A percentile compares a stretch with the other conserved stretches of the same genome.
Evolutionary conservation across 202 grass and related monocot species (phyloP).

Genomic region (Zoysia matrella): DNA sequence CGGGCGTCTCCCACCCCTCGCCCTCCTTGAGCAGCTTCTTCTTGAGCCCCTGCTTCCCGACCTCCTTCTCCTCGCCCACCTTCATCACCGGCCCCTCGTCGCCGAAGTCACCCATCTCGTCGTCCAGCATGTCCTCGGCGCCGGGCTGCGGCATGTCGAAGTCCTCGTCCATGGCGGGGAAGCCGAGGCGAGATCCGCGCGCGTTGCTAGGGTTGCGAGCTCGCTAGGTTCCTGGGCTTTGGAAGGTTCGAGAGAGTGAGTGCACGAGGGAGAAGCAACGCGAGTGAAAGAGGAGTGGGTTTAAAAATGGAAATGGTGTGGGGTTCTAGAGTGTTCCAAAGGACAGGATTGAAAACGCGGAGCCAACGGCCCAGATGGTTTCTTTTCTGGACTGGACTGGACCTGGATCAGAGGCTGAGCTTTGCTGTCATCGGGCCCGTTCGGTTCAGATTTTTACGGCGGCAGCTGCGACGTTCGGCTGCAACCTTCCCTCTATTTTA

Average conservation of each 20-base stretch:
- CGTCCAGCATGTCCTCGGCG: slow-evolving; percentile 67
- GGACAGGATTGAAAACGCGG: slow-evolving; percentile 2
- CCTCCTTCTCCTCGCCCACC: slow-evolving; percentile 62
- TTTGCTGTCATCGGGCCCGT: no score
- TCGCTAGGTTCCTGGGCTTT: slow-evolving; percentile 51
- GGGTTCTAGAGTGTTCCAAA: slow-evolving; percentile 64
- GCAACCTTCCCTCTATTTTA: no score
- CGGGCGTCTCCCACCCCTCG: slow-evolving; percentile 79
- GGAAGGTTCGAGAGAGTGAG: slow-evolving; percentile 48
- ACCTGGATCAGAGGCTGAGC: no score
- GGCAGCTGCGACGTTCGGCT: no score
- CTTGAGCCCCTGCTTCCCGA: no score
- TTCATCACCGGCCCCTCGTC: slow-evolving; percentile 66
- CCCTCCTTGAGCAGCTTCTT: no score
- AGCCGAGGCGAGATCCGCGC: slow-evolving; percentile 37
- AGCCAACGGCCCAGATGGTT: slow-evolving; percentile 35
- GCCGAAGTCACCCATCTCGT: slow-evolving; percentile 57
- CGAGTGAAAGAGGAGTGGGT: slow-evolving; percentile 1
- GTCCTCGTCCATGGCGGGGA: slow-evolving; percentile 66
- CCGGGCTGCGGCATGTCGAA: slow-evolving; percentile 7
- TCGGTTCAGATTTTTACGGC: no score
- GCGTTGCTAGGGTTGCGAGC: slow-evolving; percentile 40
- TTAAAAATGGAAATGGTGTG: slow-evolving; percentile 46
- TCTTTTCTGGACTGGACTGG: neutral
- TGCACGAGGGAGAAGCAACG: slow-evolving; percentile 11